Conservation (phyloP, 1,284 basidiomycete species). For the Apiotrichum domesticum region DNA sequence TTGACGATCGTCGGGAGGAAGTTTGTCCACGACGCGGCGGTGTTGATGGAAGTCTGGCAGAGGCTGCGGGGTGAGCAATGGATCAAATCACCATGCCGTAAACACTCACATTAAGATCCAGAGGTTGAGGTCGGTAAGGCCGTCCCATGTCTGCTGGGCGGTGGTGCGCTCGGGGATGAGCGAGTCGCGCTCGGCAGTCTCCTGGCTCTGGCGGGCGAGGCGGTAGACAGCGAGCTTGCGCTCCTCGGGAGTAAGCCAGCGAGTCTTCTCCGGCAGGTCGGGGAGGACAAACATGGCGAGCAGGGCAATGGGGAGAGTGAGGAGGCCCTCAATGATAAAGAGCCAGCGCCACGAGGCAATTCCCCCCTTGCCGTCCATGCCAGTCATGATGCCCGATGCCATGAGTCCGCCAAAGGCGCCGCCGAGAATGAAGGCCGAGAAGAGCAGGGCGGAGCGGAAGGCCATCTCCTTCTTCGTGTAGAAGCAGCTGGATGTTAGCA, state of each 20-base stretch:
- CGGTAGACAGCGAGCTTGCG: conserved; percentile 11
- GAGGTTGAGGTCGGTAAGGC: conserved; percentile 32
- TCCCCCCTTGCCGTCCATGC: conserved; percentile 18
- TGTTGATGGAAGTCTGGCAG: conserved; percentile 13
- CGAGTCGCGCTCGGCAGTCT: conserved; percentile 26
- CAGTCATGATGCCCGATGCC: conserved; percentile 22
- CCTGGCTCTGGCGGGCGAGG: conserved; percentile 6
- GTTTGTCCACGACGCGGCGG: no score
- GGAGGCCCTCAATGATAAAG: conserved; percentile 42
- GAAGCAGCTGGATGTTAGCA: conserved; percentile 10
- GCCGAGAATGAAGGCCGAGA: conserved; percentile 20
- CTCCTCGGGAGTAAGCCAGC: conserved; percentile 43
- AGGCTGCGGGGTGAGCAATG: conserved; percentile 1
- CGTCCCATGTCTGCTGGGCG: conserved; percentile 15
- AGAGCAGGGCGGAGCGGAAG: conserved; percentile 14
- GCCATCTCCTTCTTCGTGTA: conserved; percentile 18
- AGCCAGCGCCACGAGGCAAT: conserved; percentile 45
- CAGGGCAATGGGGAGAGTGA: conserved; percentile 27
- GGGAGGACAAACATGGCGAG: conserved; percentile 35
- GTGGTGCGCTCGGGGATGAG: conserved; percentile 2
- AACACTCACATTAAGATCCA: conserved; percentile 31
- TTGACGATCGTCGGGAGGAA: neutral
- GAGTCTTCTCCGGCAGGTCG: conserved; percentile 46
- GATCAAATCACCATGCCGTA: neutral
- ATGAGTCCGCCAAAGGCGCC: conserved; percentile 32